phyloP scores from a whole-genome alignment of 495 filamentous ascomycete species.

The Xylaria grammica region DNA sequence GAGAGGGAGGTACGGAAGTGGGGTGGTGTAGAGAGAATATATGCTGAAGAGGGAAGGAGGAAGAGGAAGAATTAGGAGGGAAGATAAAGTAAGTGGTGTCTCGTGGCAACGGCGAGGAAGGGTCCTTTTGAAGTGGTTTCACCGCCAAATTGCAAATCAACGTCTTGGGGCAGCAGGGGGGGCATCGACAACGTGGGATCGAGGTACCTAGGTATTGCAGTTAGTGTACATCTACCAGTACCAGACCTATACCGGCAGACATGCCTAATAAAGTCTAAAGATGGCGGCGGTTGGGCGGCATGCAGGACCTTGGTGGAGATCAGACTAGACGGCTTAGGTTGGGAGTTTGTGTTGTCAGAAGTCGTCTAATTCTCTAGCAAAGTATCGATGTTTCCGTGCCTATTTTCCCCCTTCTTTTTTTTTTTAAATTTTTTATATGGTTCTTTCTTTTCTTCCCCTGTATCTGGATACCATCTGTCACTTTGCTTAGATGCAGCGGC shows the following conservation, averaged over 20 bases:
- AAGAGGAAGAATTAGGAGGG: slow-evolving; percentile 5
- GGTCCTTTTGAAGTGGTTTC: slow-evolving; percentile 25
- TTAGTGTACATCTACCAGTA: neutral
- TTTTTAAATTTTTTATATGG: no score
- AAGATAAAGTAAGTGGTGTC: neutral
- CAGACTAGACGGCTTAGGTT: neutral
- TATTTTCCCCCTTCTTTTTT: no score
- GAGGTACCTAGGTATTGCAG: slow-evolving; percentile 8
- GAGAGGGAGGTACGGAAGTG: neutral
- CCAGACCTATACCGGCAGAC: neutral
- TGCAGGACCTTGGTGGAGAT: slow-evolving; percentile 17
- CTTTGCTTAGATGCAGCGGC: no score
- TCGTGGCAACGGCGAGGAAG: slow-evolving; percentile 19
- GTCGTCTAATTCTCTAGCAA: no score
- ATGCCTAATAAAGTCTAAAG: slow-evolving; percentile 9
- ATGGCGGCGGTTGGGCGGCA: slow-evolving; percentile 17
- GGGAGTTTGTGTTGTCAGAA: neutral
- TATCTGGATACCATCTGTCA: no score
- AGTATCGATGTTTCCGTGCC: no score
- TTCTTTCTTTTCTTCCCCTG: no score
- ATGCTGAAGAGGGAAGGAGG: neutral
- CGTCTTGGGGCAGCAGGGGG: slow-evolving; percentile 18
- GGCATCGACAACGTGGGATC: slow-evolving; percentile 22
- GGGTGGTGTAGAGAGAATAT: slow-evolving; percentile 11
- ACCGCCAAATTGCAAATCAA: slow-evolving; percentile 28